phyloP scores from a whole-genome alignment of 495 filamentous ascomycete species.

The Elaphomyces granulatus region DNA sequence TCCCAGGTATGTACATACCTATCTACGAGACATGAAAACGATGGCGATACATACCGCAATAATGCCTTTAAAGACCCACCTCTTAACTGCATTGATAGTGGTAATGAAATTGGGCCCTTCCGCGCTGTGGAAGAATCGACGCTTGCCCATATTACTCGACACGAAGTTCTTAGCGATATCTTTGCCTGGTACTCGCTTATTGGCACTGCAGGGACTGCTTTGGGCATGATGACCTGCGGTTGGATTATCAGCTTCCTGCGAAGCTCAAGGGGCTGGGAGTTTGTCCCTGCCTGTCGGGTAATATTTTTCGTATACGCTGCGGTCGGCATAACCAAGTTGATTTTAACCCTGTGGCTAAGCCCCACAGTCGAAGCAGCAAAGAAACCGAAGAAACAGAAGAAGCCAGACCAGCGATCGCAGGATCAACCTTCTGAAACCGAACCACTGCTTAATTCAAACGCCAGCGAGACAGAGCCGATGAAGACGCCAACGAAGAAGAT shows the following conservation, averaged over 20 bases:
- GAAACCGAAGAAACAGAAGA: constrained; percentile 10
- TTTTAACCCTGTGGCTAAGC: constrained; percentile 44
- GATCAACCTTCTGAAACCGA: constrained; percentile 22
- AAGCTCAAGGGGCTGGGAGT: constrained; percentile 34
- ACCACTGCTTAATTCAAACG: constrained; percentile 29
- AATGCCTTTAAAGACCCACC: no score
- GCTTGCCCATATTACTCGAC: constrained; percentile 54
- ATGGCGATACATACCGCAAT: no score
- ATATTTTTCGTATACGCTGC: constrained; percentile 58
- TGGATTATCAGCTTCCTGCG: constrained; percentile 44
- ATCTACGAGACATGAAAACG: no score
- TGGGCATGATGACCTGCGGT: constrained; percentile 52
- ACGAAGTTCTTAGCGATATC: constrained; percentile 50
- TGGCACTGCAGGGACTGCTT: constrained; percentile 47
- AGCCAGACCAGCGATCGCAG: constrained; percentile 6
- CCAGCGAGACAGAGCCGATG: constrained; percentile 3
- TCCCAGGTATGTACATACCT: constrained; percentile 48
- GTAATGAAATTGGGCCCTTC: constrained; percentile 71
- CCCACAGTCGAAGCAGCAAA: constrained; percentile 41
- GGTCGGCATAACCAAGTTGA: constrained; percentile 53
- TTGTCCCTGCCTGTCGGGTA: constrained; percentile 45
- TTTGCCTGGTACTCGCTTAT: constrained; percentile 71
- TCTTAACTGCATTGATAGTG: no score
- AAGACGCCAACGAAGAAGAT: constrained; percentile 10
- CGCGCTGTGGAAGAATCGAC: constrained; percentile 76